Base-by-base conservation (phyloP, 495 filamentous ascomycete genomes). In the Lophium mytilinum region DNA sequence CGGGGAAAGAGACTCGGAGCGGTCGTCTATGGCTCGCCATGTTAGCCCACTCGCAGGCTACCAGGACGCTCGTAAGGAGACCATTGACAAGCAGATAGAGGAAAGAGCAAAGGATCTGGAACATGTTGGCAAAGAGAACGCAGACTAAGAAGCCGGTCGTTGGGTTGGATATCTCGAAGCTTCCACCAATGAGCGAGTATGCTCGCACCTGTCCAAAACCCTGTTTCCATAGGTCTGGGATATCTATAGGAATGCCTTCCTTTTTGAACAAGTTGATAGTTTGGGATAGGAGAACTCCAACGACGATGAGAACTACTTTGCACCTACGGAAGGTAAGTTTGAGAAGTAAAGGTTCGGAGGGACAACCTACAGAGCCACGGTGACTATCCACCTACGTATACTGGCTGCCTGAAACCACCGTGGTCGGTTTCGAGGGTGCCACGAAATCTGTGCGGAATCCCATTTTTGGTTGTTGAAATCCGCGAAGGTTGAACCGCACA, bases 1-100 rank as follows among this genome's bases (percentile, higher is more conserved):
- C 6, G 15, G 55, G 48, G 12, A 33, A 33, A 11, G 53, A 18
- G 14, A 59, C 56, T 12, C 51, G 36, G 14, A 59, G 56, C 12
- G 18, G 7, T 49, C 15, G 37, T 10, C 51, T 36, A 9, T 37
- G 15, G 30, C 21, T 34, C 12, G 43, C 18, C 17, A 35, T 24
- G 10, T 15, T 30, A 8, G 36, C 34, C 39, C 24, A 43, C 19
- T 58, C 49, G 14, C 15, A 14, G 19, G 50, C 52, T 11, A 49
- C 24, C 9, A 47, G 39, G 12, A 55, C 47, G 15, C 35, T 10
- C 14, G 50, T 55, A 21, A 56, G n/a, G 30, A 58, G 55, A 14
- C 15, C 41, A n/a, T 45, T 45, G 41, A 45, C 9, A 14, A 15
- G 15, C 15, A 45, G 41, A 15, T 45, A 45, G 41, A 45, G 41